Percentiles rank a stretch among this genome's conserved stretches.
phyloP scores from a whole-genome alignment of 129 eudicot species.

The Helichrysum umbraculigerum region DNA sequence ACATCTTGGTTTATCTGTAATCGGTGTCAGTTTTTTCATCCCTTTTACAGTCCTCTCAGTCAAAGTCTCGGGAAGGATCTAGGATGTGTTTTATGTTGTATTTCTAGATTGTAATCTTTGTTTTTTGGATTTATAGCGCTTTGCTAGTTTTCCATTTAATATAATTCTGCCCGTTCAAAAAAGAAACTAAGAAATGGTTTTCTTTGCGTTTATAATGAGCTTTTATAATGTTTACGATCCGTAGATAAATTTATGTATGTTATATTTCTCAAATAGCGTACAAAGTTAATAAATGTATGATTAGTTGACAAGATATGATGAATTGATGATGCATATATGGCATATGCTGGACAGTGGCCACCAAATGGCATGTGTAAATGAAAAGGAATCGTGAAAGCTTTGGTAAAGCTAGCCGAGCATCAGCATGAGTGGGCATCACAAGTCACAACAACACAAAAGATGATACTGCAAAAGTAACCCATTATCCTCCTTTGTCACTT shows the following conservation, averaged over 20 bases:
- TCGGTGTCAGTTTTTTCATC: no score
- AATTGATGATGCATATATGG: background rate
- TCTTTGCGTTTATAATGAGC: background rate
- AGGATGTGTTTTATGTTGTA: no score
- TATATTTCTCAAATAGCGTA: background rate
- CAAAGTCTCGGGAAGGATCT: no score
- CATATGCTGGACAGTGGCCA: background rate
- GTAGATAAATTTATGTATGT: background rate
- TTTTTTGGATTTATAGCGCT: no score
- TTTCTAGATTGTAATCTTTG: no score
- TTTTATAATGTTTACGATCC: no score
- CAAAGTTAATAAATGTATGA: no score
- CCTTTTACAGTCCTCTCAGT: no score
- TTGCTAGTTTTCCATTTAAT: no score
- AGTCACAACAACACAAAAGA: slow-evolving; percentile 35
- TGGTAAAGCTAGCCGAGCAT: slow-evolving; percentile 20
- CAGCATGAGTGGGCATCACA: slow-evolving; percentile 42
- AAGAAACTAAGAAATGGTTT: no score
- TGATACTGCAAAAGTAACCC: slow-evolving; percentile 27
- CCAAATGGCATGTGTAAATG: slow-evolving; percentile 8
- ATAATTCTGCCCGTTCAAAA: no score
- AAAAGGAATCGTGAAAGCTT: slow-evolving; percentile 35
- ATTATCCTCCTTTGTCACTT: background rate
- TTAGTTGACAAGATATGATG: background rate
- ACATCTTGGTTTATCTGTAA: no score